Evolutionary conservation across 2,329 filamentous ascomycete species (phyloP), one percentile per base, ranked within the genome.

Genomic region (Colletotrichum sp.): DNA sequence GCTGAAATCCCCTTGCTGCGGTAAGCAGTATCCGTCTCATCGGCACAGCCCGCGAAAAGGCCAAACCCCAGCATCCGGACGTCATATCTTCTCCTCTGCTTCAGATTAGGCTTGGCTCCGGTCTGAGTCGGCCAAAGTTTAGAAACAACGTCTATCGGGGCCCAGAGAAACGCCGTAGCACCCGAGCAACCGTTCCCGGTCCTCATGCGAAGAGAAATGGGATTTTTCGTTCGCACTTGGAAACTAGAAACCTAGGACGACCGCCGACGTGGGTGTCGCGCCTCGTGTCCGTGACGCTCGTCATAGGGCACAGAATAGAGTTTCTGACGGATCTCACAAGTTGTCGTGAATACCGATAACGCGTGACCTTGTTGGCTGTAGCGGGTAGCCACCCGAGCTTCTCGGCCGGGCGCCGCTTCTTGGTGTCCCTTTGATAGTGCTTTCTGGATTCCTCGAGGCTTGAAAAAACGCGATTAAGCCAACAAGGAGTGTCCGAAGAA

Each of bases 31-130:
- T 69, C 44, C 64, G 59, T 68, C 64, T 71, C 64, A 69, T 73
- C 70, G 63, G 57, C 39, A 36, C 65, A 59, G 64, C 30, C 63
- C 73, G 34, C 44, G 7, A 34, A 64, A 64, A 60, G 49, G 44
- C 44, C 73, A 69, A 65, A 73, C 73, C 57, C 57, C 70, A 59
- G 55, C 57, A 44, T 57, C 36, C 49, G 26, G 63, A 72, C 63
- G 69, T 76, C 70, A 73, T 69, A 28, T 76, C 73, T 73, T 68
- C 59, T 36, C 44, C 44, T 59, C 10, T 76, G 70, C 74, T n/a
- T 69, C 70, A 59, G 59, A 65, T 69, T 65, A 60, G 44, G 74
- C 70, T 69, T 69, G 34, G 64, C 55, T 72, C 59, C 44, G 32
- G 66, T 21, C 44, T 65, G 32, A 49, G 34, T 71, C 57, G 36